phyloP scores from a whole-genome alignment of 805 yeast genomes.

The Maudiozyma pseudohumilis region DNA sequence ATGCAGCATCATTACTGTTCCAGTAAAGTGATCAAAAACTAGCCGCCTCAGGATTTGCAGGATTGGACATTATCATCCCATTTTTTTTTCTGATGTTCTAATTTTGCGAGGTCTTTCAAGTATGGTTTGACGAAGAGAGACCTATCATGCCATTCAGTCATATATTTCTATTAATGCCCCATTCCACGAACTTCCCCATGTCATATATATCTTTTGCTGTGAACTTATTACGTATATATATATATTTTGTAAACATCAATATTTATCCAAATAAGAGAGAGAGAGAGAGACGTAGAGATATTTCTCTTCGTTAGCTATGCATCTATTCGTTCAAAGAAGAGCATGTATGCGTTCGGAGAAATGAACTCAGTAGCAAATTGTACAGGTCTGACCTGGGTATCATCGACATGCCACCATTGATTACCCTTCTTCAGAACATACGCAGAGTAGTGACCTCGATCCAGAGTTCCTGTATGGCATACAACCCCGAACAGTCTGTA shows the following conservation, averaged over 20 bases:
- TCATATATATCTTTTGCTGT: background rate
- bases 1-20: conserved; percentile 76
- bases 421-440: conserved; percentile 53
- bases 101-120: too few relatives aligned
- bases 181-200: too few relatives aligned
- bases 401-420: conserved; percentile 79
- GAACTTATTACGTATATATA: background rate
- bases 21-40: too few relatives aligned
- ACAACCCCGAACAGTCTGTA: conserved; percentile 74
- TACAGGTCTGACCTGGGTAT: conserved; percentile 49
- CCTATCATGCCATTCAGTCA: too few relatives aligned
- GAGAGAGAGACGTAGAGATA: background rate
- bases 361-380: conserved; percentile 44
- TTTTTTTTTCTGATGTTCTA: too few relatives aligned
- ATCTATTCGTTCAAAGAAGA: conserved; percentile 45
- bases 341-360: conserved; percentile 70
- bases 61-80: too few relatives aligned
- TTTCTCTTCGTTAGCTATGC: background rate
- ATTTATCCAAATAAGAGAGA: background rate
- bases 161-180: too few relatives aligned
- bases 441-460: conserved; percentile 84
- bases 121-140: too few relatives aligned
- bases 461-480: conserved; percentile 71
- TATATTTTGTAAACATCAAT: background rate
- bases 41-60: too few relatives aligned